Percentiles rank a stretch among this genome's conserved stretches.
phyloP scores from a whole-genome alignment of 2,329 filamentous ascomycete genomes.

The Delphinella strobiligena region DNA sequence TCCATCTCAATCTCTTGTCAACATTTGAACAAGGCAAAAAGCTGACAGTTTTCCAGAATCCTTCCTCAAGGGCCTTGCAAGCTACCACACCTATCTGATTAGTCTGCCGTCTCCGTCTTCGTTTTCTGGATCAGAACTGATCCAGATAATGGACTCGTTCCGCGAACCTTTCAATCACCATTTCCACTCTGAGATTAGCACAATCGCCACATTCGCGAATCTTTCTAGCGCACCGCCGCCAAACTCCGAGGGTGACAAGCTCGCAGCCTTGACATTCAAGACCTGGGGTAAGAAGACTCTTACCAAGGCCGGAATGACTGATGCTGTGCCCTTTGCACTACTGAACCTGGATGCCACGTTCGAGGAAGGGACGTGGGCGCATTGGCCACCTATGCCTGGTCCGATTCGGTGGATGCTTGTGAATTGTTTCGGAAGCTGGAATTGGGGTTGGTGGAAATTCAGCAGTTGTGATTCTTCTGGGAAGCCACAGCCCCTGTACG shows the following conservation, averaged over 20 bases:
- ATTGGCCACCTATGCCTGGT: conserved; percentile 2
- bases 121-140: conserved; percentile 1
- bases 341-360: conserved; percentile 4
- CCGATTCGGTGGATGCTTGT: conserved; percentile 4
- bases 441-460: conserved; percentile 3
- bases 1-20: not conserved
- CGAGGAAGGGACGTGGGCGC: conserved; percentile 3
- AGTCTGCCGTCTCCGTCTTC: not conserved
- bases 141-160: conserved; percentile 5
- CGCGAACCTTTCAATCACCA: conserved; percentile 1
- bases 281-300: conserved; percentile 6
- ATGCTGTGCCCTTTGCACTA: conserved; percentile 4
- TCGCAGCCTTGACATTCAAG: conserved; percentile 2
- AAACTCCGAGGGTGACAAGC: not conserved
- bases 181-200: conserved; percentile 3
- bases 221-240: not conserved
- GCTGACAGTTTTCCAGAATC: not conserved
- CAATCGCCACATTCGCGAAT: not conserved
- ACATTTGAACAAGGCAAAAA: too few relatives aligned
- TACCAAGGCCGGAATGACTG: conserved; percentile 6
- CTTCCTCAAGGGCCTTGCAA: conserved; percentile 1
- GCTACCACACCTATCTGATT: not conserved
- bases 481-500: not conserved
- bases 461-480: conserved; percentile 3
- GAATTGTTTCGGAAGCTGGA: conserved; percentile 4